phyloP scores from a whole-genome alignment of 306 rosid species.

The Quercus suber region DNA sequence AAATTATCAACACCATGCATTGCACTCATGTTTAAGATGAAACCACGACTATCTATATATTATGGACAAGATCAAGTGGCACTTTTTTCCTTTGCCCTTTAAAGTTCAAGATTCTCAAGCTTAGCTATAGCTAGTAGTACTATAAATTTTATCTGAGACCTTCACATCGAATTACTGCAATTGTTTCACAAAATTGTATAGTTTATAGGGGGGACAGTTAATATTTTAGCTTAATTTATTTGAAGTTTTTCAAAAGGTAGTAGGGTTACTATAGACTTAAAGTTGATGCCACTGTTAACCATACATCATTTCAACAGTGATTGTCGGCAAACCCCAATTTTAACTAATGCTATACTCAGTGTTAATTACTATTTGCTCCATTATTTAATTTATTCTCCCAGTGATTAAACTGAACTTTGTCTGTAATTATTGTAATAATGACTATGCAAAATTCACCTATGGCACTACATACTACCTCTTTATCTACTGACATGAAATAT shows the following conservation, averaged over 20 bases:
- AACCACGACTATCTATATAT: no score
- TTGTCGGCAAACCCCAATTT: conserved; percentile 48
- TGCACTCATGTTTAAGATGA: no score
- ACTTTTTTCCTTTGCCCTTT: background rate
- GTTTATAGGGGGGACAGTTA: background rate
- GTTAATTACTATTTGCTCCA: conserved; percentile 7
- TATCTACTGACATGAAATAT: background rate
- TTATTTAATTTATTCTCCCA: background rate
- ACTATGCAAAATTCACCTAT: conserved; percentile 10
- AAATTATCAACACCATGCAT: conserved; percentile 22
- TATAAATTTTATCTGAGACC: background rate
- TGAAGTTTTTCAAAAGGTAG: background rate
- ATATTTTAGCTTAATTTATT: background rate
- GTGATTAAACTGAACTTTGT: conserved; percentile 11
- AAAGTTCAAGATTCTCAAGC: background rate
- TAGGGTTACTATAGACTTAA: background rate
- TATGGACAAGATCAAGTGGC: no score
- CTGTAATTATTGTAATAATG: conserved; percentile 23
- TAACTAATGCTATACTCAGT: background rate
- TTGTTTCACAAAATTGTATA: background rate
- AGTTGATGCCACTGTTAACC: background rate
- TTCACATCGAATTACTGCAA: background rate
- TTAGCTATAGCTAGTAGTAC: no score
- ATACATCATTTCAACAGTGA: conserved; percentile 12
- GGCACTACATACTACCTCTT: conserved; percentile 9